These are phyloP conservation scores for Sarcodon aspratus DNA, from an alignment of 768 basidiomycete genomes.

Conservation along the genomic window DNA sequence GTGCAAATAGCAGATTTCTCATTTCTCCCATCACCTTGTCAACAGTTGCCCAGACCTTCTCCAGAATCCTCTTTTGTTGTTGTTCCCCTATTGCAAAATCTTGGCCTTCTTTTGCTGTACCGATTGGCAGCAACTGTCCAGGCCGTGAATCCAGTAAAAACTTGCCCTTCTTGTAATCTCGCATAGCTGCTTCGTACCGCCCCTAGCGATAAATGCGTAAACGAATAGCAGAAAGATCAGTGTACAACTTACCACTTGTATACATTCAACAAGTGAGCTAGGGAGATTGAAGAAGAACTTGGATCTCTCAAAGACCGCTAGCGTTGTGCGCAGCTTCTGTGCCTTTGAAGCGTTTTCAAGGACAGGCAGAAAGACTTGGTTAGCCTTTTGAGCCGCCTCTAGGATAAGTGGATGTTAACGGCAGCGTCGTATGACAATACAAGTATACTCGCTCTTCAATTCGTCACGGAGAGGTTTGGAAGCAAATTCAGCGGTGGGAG, in stretches of 20 bases:
- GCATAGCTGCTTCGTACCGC: constrained; percentile 85
- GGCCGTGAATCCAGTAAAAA: constrained; percentile 85
- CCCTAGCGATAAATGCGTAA: constrained; percentile 40
- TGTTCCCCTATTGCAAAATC: constrained; percentile 38
- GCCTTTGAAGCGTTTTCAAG: constrained; percentile 94
- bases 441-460: constrained; percentile 56
- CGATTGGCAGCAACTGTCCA: constrained; percentile 68
- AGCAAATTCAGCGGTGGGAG: constrained; percentile 67
- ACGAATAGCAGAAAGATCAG: neutral
- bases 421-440: neutral
- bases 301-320: constrained; percentile 91
- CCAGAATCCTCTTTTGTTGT: constrained; percentile 86
- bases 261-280: constrained; percentile 74
- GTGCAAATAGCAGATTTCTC: constrained; percentile 62
- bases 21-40: constrained; percentile 94
- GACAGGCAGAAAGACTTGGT: constrained; percentile 93
- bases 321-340: constrained; percentile 81
- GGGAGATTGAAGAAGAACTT: constrained; percentile 99
- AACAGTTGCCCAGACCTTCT: constrained; percentile 92
- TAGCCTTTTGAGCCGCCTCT: constrained; percentile 90
- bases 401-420: neutral
- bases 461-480: constrained; percentile 75
- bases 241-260: constrained; percentile 61
- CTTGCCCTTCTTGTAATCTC: constrained; percentile 96
- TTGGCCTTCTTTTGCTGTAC: constrained; percentile 45